Evolutionary conservation across 2,329 filamentous ascomycete species (phyloP), one percentile per base, ranked within the genome.

Genomic region (Tolypocladium endophyticum): DNA sequence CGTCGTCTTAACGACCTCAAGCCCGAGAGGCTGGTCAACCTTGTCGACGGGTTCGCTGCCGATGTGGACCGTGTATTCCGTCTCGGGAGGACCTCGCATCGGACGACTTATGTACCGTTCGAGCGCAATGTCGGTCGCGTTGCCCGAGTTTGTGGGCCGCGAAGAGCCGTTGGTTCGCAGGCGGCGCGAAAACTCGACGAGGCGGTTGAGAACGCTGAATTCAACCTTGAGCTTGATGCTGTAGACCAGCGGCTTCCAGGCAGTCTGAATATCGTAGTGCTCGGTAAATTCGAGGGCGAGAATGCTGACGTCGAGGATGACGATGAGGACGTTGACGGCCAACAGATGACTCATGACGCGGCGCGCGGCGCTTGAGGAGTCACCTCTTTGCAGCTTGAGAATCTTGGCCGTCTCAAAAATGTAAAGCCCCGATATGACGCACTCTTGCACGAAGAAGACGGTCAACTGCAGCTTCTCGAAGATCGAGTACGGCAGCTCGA

Each of bases 381-480:
- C 52, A 4, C 63, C 63, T 8, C 74, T 73, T 57, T 80, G 75
- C 7, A 77, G 63, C 14, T 73, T 73, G 18, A 83, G 69, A 54
- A 82, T 75, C 25, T 74, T 76, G 52, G 76, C 69, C 0, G 81
- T 81, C 57, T 83, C 79, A 67, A 72, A 73, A 54, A 84, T 81
- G 63, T 82, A 84, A 2, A 83, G 65, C 0, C 74, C 75, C 0
- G 81, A 82, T 41, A 84, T 76, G 55, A 81, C 73, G 53, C 80
- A 72, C 61, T 84, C 81, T 66, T 84, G 81, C 1, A 83, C 59
- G 61, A 78, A 81, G 66, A 84, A 84, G 1, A 80, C 71, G 3
- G 76, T 79, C 63, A 84, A 76, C 64, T 84, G 80, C 4, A 83
- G 72, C 66, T 80, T 80, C 61, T 84, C 81, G 67, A 79, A 70